phyloP scores from a whole-genome alignment of 371 early-diverging fungal genomes.

The Parasitella parasitica region DNA sequence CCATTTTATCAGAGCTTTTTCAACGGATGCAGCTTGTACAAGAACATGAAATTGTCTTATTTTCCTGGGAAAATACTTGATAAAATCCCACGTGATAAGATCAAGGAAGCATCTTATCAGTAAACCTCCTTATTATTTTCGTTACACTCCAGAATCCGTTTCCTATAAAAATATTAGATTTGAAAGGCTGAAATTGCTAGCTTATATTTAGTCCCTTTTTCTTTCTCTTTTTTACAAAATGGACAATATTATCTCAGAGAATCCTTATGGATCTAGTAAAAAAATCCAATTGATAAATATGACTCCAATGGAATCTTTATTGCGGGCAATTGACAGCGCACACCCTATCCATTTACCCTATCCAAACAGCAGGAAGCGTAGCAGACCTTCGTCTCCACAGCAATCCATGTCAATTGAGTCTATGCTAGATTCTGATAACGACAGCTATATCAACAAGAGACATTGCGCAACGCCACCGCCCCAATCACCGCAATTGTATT shows the following conservation, averaged over 20 bases:
- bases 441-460: conserved; percentile 4
- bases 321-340: conserved; percentile 43
- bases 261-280: conserved; percentile 25
- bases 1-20: neutral
- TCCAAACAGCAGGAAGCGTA: conserved; percentile 14
- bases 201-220: neutral
- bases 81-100: conserved; percentile 48
- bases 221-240: conserved; percentile 2
- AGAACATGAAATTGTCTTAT: too few species aligned
- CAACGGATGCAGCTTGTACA: too few species aligned
- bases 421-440: conserved; percentile 14
- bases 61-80: conserved; percentile 31
- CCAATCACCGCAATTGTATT: conserved; percentile 9
- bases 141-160: conserved; percentile 27
- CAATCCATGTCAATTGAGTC: conserved; percentile 47
- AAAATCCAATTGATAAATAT: conserved; percentile 24
- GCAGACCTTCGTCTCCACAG: conserved; percentile 14
- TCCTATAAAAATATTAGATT: conserved; percentile 3
- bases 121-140: conserved; percentile 31
- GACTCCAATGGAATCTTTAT: conserved; percentile 49
- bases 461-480: conserved; percentile 8
- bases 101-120: conserved; percentile 42
- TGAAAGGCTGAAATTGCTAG: neutral
- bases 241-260: conserved; percentile 8
- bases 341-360: conserved; percentile 32